Evolutionary conservation across 2,329 filamentous ascomycete species (phyloP), one percentile per base, ranked within the genome.

Genomic region (Thelonectria rubi): DNA sequence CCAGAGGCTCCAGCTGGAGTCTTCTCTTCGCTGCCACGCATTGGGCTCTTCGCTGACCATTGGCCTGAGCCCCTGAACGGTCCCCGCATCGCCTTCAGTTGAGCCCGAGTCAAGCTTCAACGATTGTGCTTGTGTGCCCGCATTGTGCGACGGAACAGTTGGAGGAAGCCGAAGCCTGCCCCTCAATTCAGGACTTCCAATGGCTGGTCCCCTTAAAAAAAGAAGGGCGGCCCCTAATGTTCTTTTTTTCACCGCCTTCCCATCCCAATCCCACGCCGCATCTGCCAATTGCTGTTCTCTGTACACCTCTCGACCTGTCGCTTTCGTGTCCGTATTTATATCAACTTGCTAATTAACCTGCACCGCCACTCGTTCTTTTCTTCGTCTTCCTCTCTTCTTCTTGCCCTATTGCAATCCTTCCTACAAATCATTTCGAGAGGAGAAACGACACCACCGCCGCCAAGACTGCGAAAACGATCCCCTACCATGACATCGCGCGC

Each of bases 401-500:
- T 37, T 53, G 21, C 37, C 4, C 40, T 20, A 12, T 17, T 17
- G 45, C 9, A 15, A 21, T 18, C 17, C 17, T 32, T 42, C 34
- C 17, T 24, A 34, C 40, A 42, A 10, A 9, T 21, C 34, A 8
- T 15, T 26, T 26, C 24, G 46, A 55, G 43, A 32, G 21, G 10
- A 30, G 9, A 17, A 20, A 43, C 24, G 34, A 24, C 40, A 50
- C 15, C 34, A 37, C 11, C 34, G 14, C 34, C 32, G 32, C 10
- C 11, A 15, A 37, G 34, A 37, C 11, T 11, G 24, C 18, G 17
- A 56, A 45, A 34, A 17, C 34, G 40, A 37, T 10, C 14, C n/a
- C 24, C 66, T 49, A 63, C 61, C 42, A 71, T 72, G 69, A 60
- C 74, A 62, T 72, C 74, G 50, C 68, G 70, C 52, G 72, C 76